Conservation (phyloP, 2,329 filamentous ascomycete species). For the Rosellinia necatrix region DNA sequence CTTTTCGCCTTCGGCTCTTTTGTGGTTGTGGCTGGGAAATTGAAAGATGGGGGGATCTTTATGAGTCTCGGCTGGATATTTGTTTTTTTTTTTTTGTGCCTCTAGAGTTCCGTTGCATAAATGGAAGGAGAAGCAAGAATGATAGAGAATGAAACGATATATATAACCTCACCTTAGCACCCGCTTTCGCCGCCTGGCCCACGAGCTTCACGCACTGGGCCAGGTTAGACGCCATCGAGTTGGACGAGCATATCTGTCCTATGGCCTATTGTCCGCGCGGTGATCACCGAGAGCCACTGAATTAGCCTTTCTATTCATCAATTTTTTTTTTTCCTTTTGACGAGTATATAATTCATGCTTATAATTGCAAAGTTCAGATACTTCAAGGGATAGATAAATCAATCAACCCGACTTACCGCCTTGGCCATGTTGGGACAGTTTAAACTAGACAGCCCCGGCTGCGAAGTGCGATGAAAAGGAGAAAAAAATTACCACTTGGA, state of each 20-base stretch:
- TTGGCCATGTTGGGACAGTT: slow-evolving; percentile 36
- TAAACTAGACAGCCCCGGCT: no score
- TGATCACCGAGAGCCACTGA: background rate
- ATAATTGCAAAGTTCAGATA: background rate
- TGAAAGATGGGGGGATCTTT: background rate
- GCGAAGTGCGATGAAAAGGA: no score
- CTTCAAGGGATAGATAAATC: background rate
- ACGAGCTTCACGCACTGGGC: slow-evolving; percentile 75
- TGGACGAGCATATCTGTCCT: slow-evolving; percentile 87
- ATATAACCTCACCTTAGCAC: slow-evolving; percentile 68
- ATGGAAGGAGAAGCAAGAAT: no score
- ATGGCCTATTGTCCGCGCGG: slow-evolving; percentile 65
- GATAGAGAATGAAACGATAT: background rate
- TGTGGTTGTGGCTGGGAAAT: background rate
- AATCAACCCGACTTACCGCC: slow-evolving; percentile 29
- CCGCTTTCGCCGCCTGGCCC: slow-evolving; percentile 71
- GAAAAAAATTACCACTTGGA: no score
- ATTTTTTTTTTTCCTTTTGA: background rate
- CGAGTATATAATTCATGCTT: no score
- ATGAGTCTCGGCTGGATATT: no score
- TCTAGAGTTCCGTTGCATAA: no score
- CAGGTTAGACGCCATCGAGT: slow-evolving; percentile 78
- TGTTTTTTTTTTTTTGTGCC: no score
- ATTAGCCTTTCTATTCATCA: background rate
- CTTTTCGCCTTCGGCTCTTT: no score